A percentile compares a stretch with the other conserved stretches of the same genome.
phyloP scores from a whole-genome alignment of 2,329 filamentous ascomycete species.

The Juglanconis juglandina region DNA sequence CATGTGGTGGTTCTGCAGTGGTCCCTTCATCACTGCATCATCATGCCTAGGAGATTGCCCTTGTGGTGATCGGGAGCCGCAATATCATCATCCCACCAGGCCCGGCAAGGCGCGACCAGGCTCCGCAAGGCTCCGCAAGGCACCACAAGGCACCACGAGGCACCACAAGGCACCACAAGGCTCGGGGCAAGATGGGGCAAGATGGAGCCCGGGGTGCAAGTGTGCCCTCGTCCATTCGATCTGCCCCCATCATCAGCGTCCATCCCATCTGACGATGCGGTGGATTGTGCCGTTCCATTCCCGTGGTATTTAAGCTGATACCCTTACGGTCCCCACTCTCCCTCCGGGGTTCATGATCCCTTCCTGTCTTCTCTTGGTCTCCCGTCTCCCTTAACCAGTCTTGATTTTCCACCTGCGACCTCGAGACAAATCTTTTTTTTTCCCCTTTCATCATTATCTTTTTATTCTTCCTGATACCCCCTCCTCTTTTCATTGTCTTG shows the following conservation, averaged over 20 bases:
- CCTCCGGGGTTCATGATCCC: conserved; percentile 8
- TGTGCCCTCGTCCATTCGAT: conserved; percentile 5
- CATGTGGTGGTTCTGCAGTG: not conserved
- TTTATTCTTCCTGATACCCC: not conserved
- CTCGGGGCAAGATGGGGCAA: too few species aligned
- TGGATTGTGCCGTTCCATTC: not conserved
- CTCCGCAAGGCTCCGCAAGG: too few species aligned
- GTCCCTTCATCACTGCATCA: conserved; percentile 3
- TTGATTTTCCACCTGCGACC: not conserved
- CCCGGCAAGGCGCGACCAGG: too few species aligned
- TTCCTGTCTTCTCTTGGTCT: too few species aligned
- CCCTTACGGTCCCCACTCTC: not conserved
- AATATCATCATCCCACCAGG: not conserved
- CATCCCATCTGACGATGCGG: conserved; percentile 10
- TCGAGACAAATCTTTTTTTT: not conserved
- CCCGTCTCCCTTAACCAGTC: not conserved
- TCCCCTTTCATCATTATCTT: not conserved
- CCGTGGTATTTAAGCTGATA: conserved; percentile 10
- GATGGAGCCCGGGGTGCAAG: not conserved
- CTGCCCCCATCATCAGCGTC: conserved; percentile 1
- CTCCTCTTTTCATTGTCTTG: not conserved
- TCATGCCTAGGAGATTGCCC: not conserved
- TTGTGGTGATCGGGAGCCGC: not conserved
- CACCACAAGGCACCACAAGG: not conserved
- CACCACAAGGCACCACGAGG: not conserved